These are phyloP conservation scores for Colletotrichum plurivorum DNA, from an alignment of 2,329 filamentous ascomycete species.

Conservation along the genomic window DNA sequence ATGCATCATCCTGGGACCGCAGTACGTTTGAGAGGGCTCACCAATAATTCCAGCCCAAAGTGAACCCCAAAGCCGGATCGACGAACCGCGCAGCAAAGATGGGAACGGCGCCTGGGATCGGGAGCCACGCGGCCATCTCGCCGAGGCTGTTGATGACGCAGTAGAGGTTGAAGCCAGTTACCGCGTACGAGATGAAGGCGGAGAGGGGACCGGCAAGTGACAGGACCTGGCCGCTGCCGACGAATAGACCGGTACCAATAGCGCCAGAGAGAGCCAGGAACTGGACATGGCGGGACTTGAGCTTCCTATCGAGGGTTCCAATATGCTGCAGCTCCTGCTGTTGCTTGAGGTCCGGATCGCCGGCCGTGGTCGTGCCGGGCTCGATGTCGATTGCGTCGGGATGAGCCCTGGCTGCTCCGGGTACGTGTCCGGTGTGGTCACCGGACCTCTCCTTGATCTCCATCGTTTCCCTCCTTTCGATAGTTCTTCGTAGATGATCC, in stretches of 20 bases:
- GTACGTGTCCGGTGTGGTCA: neutral
- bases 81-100: conserved; percentile 64
- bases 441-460: neutral
- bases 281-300: conserved; percentile 58
- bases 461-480: neutral
- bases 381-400: conserved; percentile 2
- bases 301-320: conserved; percentile 53
- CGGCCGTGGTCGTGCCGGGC: neutral
- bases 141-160: conserved; percentile 65
- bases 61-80: conserved; percentile 62
- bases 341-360: conserved; percentile 9
- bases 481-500: too few relatives aligned
- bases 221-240: conserved; percentile 59
- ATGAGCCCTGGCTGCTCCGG: neutral
- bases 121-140: conserved; percentile 74
- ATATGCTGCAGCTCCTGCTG: conserved; percentile 48
- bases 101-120: conserved; percentile 67
- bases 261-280: conserved; percentile 59
- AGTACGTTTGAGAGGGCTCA: neutral
- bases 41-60: conserved; percentile 67
- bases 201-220: conserved; percentile 59
- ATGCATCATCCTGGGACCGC: neutral
- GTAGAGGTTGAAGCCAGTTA: conserved; percentile 63
- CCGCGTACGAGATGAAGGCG: conserved; percentile 56
- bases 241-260: conserved; percentile 61